A percentile compares a stretch with the other conserved stretches of the same genome.
Evolutionary conservation across 108 stramenopile species (phyloP).

Genomic region (Fistulifera pelliculosa): DNA sequence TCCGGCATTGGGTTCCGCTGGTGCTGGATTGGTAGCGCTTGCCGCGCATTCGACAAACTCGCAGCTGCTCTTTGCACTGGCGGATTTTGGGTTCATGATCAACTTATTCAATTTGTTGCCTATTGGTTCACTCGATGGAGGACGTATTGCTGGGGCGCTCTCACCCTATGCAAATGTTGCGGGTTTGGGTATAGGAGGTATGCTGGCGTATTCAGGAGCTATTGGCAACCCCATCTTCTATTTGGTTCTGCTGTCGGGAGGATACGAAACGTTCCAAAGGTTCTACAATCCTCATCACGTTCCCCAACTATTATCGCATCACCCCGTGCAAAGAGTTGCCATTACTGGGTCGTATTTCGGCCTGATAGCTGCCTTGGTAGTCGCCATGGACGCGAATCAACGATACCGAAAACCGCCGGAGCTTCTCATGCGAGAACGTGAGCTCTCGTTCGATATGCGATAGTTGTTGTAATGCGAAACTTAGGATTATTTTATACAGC

Average conservation of each 20-base stretch:
- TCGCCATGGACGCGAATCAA: constrained; percentile 76
- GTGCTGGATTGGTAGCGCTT: constrained; percentile 63
- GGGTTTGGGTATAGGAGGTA: constrained; percentile 72
- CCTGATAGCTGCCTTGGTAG: constrained; percentile 55
- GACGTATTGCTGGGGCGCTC: constrained; percentile 80
- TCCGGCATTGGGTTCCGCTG: constrained; percentile 72
- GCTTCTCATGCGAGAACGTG: constrained; percentile 28
- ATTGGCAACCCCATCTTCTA: constrained; percentile 87
- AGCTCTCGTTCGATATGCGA: constrained; percentile 17
- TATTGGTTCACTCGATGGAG: constrained; percentile 87
- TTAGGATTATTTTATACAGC: too few species aligned
- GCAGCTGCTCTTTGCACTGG: constrained; percentile 80
- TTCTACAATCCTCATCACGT: constrained; percentile 58
- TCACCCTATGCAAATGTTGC: constrained; percentile 66
- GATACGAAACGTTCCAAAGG: constrained; percentile 71
- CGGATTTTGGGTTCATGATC: constrained; percentile 94
- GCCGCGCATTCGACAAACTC: constrained; percentile 66
- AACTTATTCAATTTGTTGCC: constrained; percentile 92
- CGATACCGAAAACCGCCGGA: constrained; percentile 70
- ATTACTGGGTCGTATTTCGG: constrained; percentile 76
- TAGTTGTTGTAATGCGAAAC: neutral
- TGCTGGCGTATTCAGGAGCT: constrained; percentile 54
- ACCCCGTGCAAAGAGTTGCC: constrained; percentile 38
- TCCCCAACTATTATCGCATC: constrained; percentile 74
- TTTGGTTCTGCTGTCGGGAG: constrained; percentile 73